Base-by-base conservation (phyloP, 2,329 filamentous ascomycete species). In the Cytospora piceae region DNA sequence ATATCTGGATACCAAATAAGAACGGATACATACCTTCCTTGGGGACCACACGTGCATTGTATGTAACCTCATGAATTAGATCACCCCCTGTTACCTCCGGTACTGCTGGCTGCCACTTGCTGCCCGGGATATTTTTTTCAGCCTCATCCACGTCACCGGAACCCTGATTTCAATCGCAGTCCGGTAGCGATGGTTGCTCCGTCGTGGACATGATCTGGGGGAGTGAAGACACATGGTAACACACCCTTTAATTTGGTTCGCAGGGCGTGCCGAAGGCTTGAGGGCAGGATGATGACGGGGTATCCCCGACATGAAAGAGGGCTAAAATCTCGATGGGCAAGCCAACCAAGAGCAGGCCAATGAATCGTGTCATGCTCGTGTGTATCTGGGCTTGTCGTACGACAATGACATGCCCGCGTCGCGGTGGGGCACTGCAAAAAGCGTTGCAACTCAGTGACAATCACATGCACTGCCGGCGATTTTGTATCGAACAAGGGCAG, bases 361-460 rank as follows among this genome's bases (percentile, higher is more conserved):
- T 37, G 53, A 9, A 52, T 32, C 15, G n/a, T 57, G n/a, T n/a
- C 32, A 53, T 24, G 46, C 15, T 24, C 20, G 24, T 20, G 32
- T 24, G 60, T 49, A 27, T 29, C 60, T 24, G 39, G 31, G 52
- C 22, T 37, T 22, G 39, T 60, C 61, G 56, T 64, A 61, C 42
- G 65, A 64, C 56, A 55, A 67, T 64, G 65, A 67, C 61, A 66
- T 57, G 39, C 37, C 54, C 15, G n/a, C 20, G n/a, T 15, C 17
- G 32, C 32, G n/a, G 42, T 22, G 42, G 42, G n/a, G 42, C 42
- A 5, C 42, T 46, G 42, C 42, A 49, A 24, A 49, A 49, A 49
- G 46, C 46, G 46, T 49, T 49, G 46, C 46, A 15, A 6, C 12
- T 34, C 32, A 34, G 11, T 34, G 32, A 11, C 12, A 49, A n/a